These are phyloP conservation scores for Fusarium sp. DNA, from an alignment of 2,329 filamentous ascomycete genomes.

Conservation along the genomic window DNA sequence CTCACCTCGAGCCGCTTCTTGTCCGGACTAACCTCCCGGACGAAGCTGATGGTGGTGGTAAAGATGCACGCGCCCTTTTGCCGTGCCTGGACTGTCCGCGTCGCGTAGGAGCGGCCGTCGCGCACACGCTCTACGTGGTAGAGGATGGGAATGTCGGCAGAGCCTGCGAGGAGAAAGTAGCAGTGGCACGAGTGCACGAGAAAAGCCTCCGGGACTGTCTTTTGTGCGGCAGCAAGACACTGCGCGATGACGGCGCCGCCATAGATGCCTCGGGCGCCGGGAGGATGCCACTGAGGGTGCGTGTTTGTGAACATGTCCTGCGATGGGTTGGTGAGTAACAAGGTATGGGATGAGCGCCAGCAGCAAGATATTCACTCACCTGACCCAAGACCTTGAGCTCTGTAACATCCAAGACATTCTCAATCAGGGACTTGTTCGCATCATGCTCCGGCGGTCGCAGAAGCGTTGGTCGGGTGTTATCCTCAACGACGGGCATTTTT, in stretches of 20 bases:
- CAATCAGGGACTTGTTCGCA: slow-evolving; percentile 78
- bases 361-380: slow-evolving; percentile 60
- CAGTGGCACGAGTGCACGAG: slow-evolving; percentile 96
- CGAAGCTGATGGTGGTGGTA: slow-evolving; percentile 93
- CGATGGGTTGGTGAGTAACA: not conserved
- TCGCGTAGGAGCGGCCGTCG: slow-evolving; percentile 88
- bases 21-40: slow-evolving; percentile 68
- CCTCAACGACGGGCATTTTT: slow-evolving; percentile 40
- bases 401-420: slow-evolving; percentile 88
- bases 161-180: slow-evolving; percentile 95
- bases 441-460: slow-evolving; percentile 78
- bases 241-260: slow-evolving; percentile 94
- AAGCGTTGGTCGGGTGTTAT: slow-evolving; percentile 48
- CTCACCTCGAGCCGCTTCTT: slow-evolving; percentile 65
- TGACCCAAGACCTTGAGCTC: slow-evolving; percentile 79
- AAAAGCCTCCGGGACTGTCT: slow-evolving; percentile 83
- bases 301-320: slow-evolving; percentile 96
- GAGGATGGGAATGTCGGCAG: slow-evolving; percentile 83
- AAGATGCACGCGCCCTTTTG: slow-evolving; percentile 92
- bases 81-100: slow-evolving; percentile 92
- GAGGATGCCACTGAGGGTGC: slow-evolving; percentile 89
- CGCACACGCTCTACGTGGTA: slow-evolving; percentile 96
- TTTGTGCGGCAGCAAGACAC: slow-evolving; percentile 85
- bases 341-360: not conserved
- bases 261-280: slow-evolving; percentile 91